Percentiles rank a stretch among this genome's conserved stretches.
phyloP scores from a whole-genome alignment of 2,329 filamentous ascomycete species.

The Aspergillus niger region DNA sequence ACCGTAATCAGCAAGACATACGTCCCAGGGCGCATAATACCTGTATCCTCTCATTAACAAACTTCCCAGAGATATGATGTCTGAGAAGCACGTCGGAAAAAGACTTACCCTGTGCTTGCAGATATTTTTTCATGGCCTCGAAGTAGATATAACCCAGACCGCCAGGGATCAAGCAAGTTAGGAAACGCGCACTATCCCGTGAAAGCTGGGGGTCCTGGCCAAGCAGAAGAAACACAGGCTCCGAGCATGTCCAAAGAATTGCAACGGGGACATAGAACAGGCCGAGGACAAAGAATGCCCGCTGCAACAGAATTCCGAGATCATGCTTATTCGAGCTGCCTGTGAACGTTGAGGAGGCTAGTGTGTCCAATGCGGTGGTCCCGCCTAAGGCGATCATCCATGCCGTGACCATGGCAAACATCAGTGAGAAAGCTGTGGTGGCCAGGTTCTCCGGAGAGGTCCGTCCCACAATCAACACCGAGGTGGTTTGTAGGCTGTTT shows the following conservation, averaged over 20 bases:
- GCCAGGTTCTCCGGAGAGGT: conserved; percentile 78
- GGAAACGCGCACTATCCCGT: conserved; percentile 69
- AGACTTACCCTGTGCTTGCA: conserved; percentile 57
- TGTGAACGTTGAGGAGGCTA: conserved; percentile 81
- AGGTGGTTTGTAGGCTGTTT: conserved; percentile 80
- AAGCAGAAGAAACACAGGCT: conserved; percentile 70
- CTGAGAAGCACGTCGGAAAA: background rate
- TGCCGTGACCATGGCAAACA: conserved; percentile 88
- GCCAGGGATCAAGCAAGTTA: conserved; percentile 74
- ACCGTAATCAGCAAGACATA: conserved; percentile 64
- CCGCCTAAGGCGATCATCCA: conserved; percentile 86
- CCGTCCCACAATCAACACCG: conserved; percentile 78
- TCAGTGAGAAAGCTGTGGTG: conserved; percentile 83
- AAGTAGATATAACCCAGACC: conserved; percentile 88
- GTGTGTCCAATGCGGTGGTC: conserved; percentile 81
- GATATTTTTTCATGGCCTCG: conserved; percentile 68
- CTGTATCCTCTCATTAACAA: conserved; percentile 31
- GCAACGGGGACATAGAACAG: conserved; percentile 73
- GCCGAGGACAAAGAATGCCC: conserved; percentile 71
- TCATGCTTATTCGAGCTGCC: conserved; percentile 76
- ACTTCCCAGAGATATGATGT: background rate
- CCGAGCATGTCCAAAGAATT: conserved; percentile 72
- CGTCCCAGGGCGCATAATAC: conserved; percentile 65
- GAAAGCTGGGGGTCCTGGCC: conserved; percentile 80
- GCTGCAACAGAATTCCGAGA: conserved; percentile 75